Base-by-base conservation (phyloP, 495 filamentous ascomycete genomes). In the Ramalina intermedia region DNA sequence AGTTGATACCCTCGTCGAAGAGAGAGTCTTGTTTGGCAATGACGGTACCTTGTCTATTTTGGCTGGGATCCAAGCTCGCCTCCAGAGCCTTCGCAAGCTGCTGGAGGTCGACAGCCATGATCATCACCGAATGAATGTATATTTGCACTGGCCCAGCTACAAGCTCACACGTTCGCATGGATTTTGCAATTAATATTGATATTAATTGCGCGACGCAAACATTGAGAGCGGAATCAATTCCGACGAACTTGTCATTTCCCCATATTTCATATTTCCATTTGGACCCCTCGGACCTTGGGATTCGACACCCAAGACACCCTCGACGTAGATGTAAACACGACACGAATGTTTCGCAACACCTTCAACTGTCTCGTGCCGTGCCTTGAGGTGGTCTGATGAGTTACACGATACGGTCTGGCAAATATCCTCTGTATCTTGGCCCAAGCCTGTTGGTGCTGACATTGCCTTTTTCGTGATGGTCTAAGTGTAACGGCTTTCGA, bases 1-100 rank as follows among this genome's bases (percentile, higher is more conserved):
- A 41, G n/a, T 49, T 47, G 44, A 29, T 0, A 38, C 17, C 37
- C 20, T 36, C 20, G 13, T 44, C 35, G 26, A 42, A 43, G 16
- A 29, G 45, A 43, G 16, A 29, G 45, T 6, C n/a, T 9, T 33
- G 8, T 33, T 33, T 33, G 29, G 29, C 12, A 13, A 33, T 26
- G 21, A 29, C 44, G 73, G 57, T 65, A 87, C 91, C 91, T 81
- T 90, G 81, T 64, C 87, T 91, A 61, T 87, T 84, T 59, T 87
- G 79, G 46, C 69, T 67, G 13, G 87, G 83, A 65, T 96, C 84
- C 54, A 96, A 75, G 55, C 86, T 95, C 40, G 82, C 82, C 58
- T 93, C 73, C 37, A 99, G 78, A 58, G 94, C 73, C 69, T 82
- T 72, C 23, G 85, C 80, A 55, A 94, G 71, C 56, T 72, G 69